A percentile compares a stretch with the other conserved stretches of the same genome.
These are phyloP conservation scores for Euphorbia peplus DNA, from an alignment of 345 rosid species.

Conservation along the genomic window DNA sequence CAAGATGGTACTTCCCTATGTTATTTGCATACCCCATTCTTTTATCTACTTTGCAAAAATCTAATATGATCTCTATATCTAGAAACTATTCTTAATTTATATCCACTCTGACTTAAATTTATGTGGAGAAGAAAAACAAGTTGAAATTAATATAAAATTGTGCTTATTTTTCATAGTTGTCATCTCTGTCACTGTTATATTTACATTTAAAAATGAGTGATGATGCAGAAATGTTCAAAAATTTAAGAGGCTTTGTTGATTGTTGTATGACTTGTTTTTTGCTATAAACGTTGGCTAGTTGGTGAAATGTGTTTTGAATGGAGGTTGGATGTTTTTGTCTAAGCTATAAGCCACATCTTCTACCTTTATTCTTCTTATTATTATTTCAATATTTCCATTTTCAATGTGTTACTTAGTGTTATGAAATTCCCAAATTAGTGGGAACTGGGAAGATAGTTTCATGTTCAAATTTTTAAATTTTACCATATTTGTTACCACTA, in stretches of 20 bases:
- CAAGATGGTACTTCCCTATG: conserved; percentile 67
- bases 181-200: conserved; percentile 13
- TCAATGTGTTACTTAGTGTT: too few species aligned
- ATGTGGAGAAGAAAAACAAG: conserved; percentile 8
- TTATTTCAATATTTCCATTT: neutral
- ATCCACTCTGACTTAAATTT: neutral
- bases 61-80: neutral
- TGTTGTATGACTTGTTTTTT: neutral
- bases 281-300: conserved; percentile 28
- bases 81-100: conserved; percentile 16
- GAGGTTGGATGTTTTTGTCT: conserved; percentile 20
- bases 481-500: too few species aligned
- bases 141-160: neutral
- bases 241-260: neutral
- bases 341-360: too few species aligned
- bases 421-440: too few species aligned
- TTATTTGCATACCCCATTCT: conserved; percentile 52
- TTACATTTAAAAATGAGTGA: neutral
- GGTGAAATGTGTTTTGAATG: conserved; percentile 39
- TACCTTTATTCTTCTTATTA: neutral
- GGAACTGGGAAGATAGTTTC: too few species aligned
- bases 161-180: conserved; percentile 13
- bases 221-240: neutral
- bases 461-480: too few species aligned
- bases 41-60: neutral